phyloP scores from a whole-genome alignment of 805 yeast genomes.

The Diddensiella santjacobensis region DNA sequence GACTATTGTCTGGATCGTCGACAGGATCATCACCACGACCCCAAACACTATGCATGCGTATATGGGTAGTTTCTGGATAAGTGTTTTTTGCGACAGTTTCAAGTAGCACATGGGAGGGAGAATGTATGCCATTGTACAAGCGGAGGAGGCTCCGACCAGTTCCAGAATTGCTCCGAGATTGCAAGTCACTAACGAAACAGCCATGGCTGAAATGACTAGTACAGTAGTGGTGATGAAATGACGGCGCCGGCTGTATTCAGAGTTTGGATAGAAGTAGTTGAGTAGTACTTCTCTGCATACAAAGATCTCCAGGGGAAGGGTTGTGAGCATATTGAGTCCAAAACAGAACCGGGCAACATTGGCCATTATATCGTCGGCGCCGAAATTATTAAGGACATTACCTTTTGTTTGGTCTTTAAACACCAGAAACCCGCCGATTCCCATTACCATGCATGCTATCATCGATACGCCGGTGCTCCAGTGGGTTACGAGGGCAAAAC shows the following conservation, averaged over 20 bases:
- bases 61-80: conserved; percentile 52
- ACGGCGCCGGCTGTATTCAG: conserved; percentile 46
- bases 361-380: conserved; percentile 64
- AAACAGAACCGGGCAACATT: conserved; percentile 87
- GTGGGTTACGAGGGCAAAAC: conserved; percentile 77
- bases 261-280: conserved; percentile 46
- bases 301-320: conserved; percentile 85
- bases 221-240: conserved; percentile 65
- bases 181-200: conserved; percentile 74
- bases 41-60: conserved; percentile 69
- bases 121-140: conserved; percentile 87
- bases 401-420: conserved; percentile 82
- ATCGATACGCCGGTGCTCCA: conserved; percentile 78
- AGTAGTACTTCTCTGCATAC: conserved; percentile 85
- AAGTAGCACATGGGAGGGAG: conserved; percentile 83
- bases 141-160: conserved; percentile 88
- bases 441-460: conserved; percentile 73
- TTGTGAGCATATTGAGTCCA: conserved; percentile 87
- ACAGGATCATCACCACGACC: conserved; percentile 66
- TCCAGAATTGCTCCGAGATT: conserved; percentile 87
- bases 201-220: conserved; percentile 66
- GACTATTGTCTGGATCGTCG: conserved; percentile 70
- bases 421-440: conserved; percentile 68
- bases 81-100: conserved; percentile 51
- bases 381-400: conserved; percentile 83